Base-by-base conservation (phyloP, 768 basidiomycete genomes). In the Mycena leptocephala region DNA sequence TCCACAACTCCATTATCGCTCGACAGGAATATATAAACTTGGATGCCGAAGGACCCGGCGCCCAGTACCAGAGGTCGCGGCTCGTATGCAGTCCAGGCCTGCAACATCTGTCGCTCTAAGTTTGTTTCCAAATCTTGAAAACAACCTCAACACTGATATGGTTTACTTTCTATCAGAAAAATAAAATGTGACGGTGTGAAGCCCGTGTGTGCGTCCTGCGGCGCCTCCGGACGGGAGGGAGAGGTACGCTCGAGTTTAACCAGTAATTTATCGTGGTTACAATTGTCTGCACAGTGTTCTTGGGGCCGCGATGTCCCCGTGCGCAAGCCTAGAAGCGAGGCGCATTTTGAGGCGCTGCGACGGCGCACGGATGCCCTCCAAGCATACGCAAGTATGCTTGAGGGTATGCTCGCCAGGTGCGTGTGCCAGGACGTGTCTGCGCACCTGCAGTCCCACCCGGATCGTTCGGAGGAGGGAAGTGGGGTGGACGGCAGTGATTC, bases 311-410 rank as follows among this genome's bases (percentile, higher is more conserved):
- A 37, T 37, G 13, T 13, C 13, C 7, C 6, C 35, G 6, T 13
- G 35, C 35, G 35, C 6, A 55, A 53, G n/a, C 20, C 51, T 5
- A 22, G 58, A 22, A 61, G 18, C 22, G 58, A n/a, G 51, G 69
- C 76, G 3, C 74, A 79, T 33, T 79, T 79, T 28, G 78, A 77
- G 39, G 70, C 76, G 9, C 70, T 79, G 5, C 69, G 76, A 32
- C 77, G 77, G 71, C 76, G 69, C 5, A 63, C 64, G 5, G 70
- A 75, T 39, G 48, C 76, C 16, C 66, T 79, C 10, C 73, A 79
- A 16, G 73, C 53, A 2, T 70, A 73, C 32, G 46, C 28, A 1
- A 64, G 68, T 6, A 43, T 43, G 18, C 76, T 77, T 32, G 72
- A 77, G 32, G 37, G 20, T 10, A 48, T 70, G n/a, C 46, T 77